phyloP scores from a whole-genome alignment of 805 yeast genomes.

The Vanderwaltozyma yarrowii region DNA sequence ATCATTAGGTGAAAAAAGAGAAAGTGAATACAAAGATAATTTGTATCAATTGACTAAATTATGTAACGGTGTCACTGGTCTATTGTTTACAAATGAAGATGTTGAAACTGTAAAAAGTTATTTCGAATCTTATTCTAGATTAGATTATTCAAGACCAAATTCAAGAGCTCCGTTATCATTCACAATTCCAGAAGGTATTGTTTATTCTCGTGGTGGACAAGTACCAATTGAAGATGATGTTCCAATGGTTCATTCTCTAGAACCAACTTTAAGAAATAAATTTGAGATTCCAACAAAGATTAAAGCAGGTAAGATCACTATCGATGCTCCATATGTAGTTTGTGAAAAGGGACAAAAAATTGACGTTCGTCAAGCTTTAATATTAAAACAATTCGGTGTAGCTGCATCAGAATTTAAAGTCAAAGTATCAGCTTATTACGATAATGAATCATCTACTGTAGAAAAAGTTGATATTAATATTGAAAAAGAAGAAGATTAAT shows the following conservation, averaged over 20 bases:
- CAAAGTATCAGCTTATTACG: constrained; percentile 65
- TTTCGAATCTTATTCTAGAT: constrained; percentile 64
- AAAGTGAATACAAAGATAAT: constrained; percentile 84
- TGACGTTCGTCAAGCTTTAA: constrained; percentile 84
- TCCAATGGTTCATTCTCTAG: constrained; percentile 93
- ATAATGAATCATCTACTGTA: constrained; percentile 40
- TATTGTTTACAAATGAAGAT: constrained; percentile 80
- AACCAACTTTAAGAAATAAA: constrained; percentile 81
- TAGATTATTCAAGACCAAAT: constrained; percentile 87
- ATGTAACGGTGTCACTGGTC: constrained; percentile 73
- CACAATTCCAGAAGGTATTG: constrained; percentile 79
- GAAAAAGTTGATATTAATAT: constrained; percentile 29
- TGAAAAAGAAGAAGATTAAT: constrained; percentile 9
- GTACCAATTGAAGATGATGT: constrained; percentile 84
- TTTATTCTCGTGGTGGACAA: constrained; percentile 94
- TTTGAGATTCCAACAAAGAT: constrained; percentile 87
- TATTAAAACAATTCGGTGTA: constrained; percentile 90
- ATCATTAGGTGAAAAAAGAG: constrained; percentile 80
- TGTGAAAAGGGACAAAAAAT: constrained; percentile 70
- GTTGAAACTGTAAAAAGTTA: constrained; percentile 87
- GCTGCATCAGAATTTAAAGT: constrained; percentile 90
- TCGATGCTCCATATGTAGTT: constrained; percentile 69
- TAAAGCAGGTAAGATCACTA: constrained; percentile 74
- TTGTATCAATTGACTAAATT: constrained; percentile 55
- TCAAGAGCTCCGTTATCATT: constrained; percentile 74